Evolutionary conservation across 2,329 filamentous ascomycete species (phyloP).

Genomic region (Fusarium oxysporum): DNA sequence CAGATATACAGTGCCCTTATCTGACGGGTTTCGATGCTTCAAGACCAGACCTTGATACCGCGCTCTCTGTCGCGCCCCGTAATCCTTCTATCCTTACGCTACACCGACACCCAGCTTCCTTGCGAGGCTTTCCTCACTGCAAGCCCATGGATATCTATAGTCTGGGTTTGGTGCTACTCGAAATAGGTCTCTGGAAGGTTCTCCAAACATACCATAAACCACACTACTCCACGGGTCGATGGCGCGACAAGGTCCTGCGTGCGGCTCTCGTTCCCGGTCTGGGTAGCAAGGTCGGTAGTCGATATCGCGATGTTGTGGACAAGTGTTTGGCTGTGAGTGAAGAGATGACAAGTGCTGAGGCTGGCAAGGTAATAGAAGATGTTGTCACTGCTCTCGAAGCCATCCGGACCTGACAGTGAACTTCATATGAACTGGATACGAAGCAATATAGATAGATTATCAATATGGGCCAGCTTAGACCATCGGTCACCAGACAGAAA

Average conservation of each 20-base stretch:
- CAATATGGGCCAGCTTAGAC: neutral
- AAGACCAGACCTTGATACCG: conserved; percentile 62
- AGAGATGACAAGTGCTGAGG: conserved; percentile 52
- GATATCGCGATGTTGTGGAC: conserved; percentile 57
- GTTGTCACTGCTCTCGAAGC: conserved; percentile 56
- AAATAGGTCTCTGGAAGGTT: conserved; percentile 62
- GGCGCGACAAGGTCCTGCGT: conserved; percentile 57
- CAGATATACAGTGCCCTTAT: conserved; percentile 57
- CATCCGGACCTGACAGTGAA: conserved; percentile 46
- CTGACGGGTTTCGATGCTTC: conserved; percentile 67
- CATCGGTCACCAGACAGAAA: neutral
- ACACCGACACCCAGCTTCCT: conserved; percentile 59
- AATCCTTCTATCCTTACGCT: conserved; percentile 58
- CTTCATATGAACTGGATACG: neutral
- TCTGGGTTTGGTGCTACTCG: conserved; percentile 62
- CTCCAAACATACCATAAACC: conserved; percentile 56
- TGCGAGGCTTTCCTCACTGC: conserved; percentile 56
- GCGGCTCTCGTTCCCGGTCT: conserved; percentile 55
- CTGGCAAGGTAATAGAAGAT: conserved; percentile 55
- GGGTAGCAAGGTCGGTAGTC: conserved; percentile 55
- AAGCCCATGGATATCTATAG: conserved; percentile 66
- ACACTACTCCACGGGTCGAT: conserved; percentile 56
- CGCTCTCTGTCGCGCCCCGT: conserved; percentile 59
- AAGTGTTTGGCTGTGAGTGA: conserved; percentile 54
- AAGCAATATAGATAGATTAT: neutral